These are phyloP conservation scores for Penicillium sp. DNA, from an alignment of 2,329 filamentous ascomycete species.

Conservation along the genomic window DNA sequence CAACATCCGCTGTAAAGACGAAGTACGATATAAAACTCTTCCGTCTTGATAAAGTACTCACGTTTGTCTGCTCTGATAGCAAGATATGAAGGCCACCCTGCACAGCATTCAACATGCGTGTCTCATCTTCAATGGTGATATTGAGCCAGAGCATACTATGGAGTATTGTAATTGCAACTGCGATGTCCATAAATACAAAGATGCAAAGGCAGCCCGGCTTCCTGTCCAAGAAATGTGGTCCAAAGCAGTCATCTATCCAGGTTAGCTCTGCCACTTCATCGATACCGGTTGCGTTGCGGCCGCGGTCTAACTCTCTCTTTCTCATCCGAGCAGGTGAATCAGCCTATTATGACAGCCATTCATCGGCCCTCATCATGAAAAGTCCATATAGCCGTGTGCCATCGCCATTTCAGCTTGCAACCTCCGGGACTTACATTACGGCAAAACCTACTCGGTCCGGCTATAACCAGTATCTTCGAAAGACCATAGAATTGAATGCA, in stretches of 20 bases:
- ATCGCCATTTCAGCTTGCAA: neutral
- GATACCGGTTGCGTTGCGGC: neutral
- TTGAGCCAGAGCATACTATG: conserved; percentile 49
- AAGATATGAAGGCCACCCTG: conserved; percentile 31
- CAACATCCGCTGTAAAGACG: neutral
- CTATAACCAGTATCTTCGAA: neutral
- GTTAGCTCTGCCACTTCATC: conserved; percentile 18
- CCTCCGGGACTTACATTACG: neutral
- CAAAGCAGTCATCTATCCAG: conserved; percentile 49
- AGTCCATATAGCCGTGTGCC: neutral
- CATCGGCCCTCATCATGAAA: neutral
- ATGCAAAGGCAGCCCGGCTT: conserved; percentile 38
- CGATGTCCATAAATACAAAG: conserved; percentile 41
- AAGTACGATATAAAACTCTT: neutral
- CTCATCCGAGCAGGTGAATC: neutral
- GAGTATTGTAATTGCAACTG: conserved; percentile 41
- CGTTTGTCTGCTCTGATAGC: conserved; percentile 5
- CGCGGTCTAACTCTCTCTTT: conserved; percentile 28
- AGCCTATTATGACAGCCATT: neutral
- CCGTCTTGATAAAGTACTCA: neutral
- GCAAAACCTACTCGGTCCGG: neutral
- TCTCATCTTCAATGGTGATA: conserved; percentile 47
- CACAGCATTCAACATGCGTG: conserved; percentile 42
- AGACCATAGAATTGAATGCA: neutral
- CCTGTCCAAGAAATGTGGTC: conserved; percentile 44